A percentile compares a stretch with the other conserved stretches of the same genome.
phyloP scores from a whole-genome alignment of 2,329 filamentous ascomycete species.

The Hymenoscyphus linearis region DNA sequence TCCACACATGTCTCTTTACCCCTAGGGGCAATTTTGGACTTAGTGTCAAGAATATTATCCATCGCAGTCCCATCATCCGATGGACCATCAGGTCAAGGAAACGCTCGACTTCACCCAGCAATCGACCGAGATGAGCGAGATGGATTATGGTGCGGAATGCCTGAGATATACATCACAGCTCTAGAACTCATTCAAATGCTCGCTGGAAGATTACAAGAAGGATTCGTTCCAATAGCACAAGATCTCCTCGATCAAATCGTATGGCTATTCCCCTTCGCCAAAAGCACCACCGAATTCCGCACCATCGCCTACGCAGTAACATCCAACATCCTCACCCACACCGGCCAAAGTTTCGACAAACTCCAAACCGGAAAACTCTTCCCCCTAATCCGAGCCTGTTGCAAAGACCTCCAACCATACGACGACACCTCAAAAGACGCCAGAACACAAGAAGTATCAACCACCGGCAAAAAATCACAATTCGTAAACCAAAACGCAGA shows the following conservation, averaged over 20 bases:
- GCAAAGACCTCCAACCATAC: constrained; percentile 52
- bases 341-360: constrained; percentile 64
- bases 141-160: constrained; percentile 67
- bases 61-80: constrained; percentile 44
- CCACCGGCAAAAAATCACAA: constrained; percentile 29
- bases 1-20: constrained; percentile 61
- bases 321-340: constrained; percentile 50
- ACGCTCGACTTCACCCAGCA: constrained; percentile 61
- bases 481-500: constrained; percentile 60
- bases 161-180: constrained; percentile 68
- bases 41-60: constrained; percentile 64
- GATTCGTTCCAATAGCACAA: constrained; percentile 54
- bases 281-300: constrained; percentile 50
- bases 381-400: constrained; percentile 61
- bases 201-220: constrained; percentile 51
- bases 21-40: constrained; percentile 61
- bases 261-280: constrained; percentile 62
- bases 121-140: constrained; percentile 78
- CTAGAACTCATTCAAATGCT: constrained; percentile 57
- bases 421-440: constrained; percentile 18
- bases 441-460: background rate
- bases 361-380: constrained; percentile 58
- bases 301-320: constrained; percentile 55
- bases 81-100: constrained; percentile 14
- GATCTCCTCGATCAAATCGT: constrained; percentile 65